These are phyloP conservation scores for Bryoerythrophyllum caledonicum DNA, from an alignment of 225 moss, liverwort and hornwort species.

Conservation along the genomic window DNA sequence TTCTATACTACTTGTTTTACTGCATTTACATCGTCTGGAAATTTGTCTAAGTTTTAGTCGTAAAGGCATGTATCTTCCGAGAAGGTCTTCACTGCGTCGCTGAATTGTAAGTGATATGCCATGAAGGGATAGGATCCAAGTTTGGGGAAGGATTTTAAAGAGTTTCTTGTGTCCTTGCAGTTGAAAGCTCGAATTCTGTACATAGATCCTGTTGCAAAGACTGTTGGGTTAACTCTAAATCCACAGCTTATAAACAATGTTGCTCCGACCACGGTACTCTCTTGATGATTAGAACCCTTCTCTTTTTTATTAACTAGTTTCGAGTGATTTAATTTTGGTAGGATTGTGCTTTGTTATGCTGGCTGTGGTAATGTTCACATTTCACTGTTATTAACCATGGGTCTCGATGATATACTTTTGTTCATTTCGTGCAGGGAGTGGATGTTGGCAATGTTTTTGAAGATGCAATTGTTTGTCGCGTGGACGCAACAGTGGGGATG, in stretches of 20 bases:
- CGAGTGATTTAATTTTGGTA: not conserved
- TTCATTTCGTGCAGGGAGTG: slow-evolving; percentile 45
- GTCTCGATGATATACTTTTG: not conserved
- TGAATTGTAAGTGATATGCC: not conserved
- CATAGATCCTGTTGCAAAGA: slow-evolving; percentile 74
- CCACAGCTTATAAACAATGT: slow-evolving; percentile 61
- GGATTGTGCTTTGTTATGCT: slow-evolving; percentile 1
- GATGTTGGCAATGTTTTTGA: slow-evolving; percentile 66
- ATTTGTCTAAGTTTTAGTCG: not conserved
- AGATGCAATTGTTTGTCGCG: slow-evolving; percentile 69
- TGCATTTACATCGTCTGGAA: not conserved
- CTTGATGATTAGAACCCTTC: slow-evolving; percentile 2
- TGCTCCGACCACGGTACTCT: slow-evolving; percentile 60
- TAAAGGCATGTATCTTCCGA: not conserved
- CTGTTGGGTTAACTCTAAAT: slow-evolving; percentile 82
- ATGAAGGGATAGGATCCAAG: not conserved
- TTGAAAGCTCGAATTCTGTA: slow-evolving; percentile 85
- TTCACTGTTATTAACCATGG: not conserved
- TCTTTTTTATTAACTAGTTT: not conserved
- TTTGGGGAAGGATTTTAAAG: slow-evolving; percentile 2
- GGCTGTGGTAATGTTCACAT: not conserved
- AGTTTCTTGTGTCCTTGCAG: slow-evolving; percentile 41
- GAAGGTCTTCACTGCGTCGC: not conserved
- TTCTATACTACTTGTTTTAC: slow-evolving; percentile 9
- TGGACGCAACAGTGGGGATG: slow-evolving; percentile 87